Base-by-base conservation (phyloP, 768 basidiomycete genomes). In the Pleurotus ostreatus region DNA sequence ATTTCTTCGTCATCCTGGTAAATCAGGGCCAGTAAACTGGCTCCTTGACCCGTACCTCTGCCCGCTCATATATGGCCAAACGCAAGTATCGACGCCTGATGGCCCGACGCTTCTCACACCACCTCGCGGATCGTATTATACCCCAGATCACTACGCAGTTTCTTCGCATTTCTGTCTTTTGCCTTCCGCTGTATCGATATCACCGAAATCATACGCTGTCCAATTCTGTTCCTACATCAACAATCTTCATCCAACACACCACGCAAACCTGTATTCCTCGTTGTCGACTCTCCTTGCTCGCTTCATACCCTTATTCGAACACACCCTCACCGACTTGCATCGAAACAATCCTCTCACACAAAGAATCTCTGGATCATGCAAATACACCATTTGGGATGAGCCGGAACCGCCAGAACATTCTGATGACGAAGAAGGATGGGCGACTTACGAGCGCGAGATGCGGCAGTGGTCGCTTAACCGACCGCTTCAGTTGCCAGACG, bases 211-310 rank as follows among this genome's bases (percentile, higher is more conserved):
- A 12, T n/a, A 11, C 13, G 37, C 48, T 3, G 64, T 65, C 2
- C 65, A 65, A 56, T 74, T 79, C 51, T 58, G 68, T 7, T 78
- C 79, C 2, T 83, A 83, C 64, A 81, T 84, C 69, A 82, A 82
- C 63, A 79, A 81, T 56, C 64, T 84, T 18, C 65, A 80, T 57
- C 77, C 74, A 5, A 59, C 62, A 3, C 54, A 25, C 43, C 60
- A 72, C 54, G 44, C 40, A 13, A 23, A 58, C 15, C 63, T 74
- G 11, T 77, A 78, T 60, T 15, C 43, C 22, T 65, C 63, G 13
- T 62, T 80, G 6, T 66, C 70, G 55, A 55, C 55, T 15, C 60
- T 75, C 23, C 64, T 83, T 5, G 60, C 66, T 1, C 57, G 59
- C 1, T 71, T 75, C 38, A 58, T 83, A 11, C 80, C 81, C 12